Conservation (phyloP, 352 stramenopile species). For the Phytophthora fragariae region DNA sequence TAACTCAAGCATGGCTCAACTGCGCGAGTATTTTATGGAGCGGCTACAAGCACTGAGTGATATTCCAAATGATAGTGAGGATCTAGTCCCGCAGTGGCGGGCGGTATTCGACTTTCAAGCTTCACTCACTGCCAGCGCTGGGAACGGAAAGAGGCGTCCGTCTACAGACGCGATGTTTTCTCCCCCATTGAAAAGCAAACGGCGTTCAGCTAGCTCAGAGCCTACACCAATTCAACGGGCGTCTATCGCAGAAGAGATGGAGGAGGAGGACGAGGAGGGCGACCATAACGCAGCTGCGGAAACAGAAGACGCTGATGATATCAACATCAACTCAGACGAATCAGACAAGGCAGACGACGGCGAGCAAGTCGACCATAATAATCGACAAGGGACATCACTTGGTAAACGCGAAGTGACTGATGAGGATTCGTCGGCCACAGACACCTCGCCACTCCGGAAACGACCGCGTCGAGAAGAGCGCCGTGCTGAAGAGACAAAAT, state of each 20-base stretch:
- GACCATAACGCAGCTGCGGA: not conserved
- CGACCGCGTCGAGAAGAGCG: conserved; percentile 15
- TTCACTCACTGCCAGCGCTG: conserved; percentile 32
- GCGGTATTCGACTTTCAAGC: conserved; percentile 78
- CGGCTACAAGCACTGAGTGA: conserved; percentile 56
- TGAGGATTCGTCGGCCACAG: not conserved
- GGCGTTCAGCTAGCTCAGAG: conserved; percentile 45
- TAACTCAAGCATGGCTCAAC: conserved; percentile 60
- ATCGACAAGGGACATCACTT: conserved; percentile 19
- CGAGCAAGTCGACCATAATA: conserved; percentile 29
- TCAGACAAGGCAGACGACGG: not conserved
- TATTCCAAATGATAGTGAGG: conserved; percentile 47
- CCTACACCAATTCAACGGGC: conserved; percentile 42
- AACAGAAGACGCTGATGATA: conserved; percentile 11
- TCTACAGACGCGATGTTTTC: conserved; percentile 28
- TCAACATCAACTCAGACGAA: not conserved
- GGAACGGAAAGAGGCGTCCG: conserved; percentile 22
- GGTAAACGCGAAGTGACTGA: conserved; percentile 24
- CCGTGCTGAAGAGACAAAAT: conserved; percentile 10
- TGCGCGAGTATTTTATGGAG: conserved; percentile 78
- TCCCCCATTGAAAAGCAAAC: conserved; percentile 43
- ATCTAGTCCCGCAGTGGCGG: conserved; percentile 58
- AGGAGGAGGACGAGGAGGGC: conserved; percentile 23
- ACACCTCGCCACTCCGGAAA: conserved; percentile 19
- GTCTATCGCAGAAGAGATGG: conserved; percentile 45